phyloP scores from a whole-genome alignment of 345 rosid genomes.

The Eucalyptus tenuipes region DNA sequence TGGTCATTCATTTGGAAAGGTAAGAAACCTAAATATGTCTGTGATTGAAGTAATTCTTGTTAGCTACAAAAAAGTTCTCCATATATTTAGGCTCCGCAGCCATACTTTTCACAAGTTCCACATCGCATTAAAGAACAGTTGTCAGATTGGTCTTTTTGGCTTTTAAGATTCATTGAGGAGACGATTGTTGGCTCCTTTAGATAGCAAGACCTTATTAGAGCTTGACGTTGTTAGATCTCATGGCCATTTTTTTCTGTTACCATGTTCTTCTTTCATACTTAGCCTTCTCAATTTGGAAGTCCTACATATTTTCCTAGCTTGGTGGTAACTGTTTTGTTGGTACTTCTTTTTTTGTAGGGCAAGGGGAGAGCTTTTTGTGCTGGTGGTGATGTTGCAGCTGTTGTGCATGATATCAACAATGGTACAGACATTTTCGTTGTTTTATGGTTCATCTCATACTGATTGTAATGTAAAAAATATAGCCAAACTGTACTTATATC shows the following conservation, averaged over 20 bases:
- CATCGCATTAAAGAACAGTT: too few species aligned
- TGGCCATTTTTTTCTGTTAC: background rate
- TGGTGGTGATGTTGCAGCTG: constrained; percentile 70
- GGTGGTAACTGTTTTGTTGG: constrained; percentile 34
- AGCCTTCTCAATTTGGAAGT: background rate
- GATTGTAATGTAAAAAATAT: background rate
- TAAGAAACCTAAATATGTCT: too few species aligned
- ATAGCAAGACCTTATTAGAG: background rate
- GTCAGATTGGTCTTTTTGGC: too few species aligned
- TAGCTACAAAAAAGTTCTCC: too few species aligned
- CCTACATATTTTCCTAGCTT: constrained; percentile 27
- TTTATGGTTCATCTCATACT: background rate
- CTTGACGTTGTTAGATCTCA: background rate
- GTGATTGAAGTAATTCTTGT: too few species aligned
- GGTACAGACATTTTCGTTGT: background rate
- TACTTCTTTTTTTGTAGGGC: constrained; percentile 17
- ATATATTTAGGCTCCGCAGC: too few species aligned
- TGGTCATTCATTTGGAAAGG: too few species aligned
- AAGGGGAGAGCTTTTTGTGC: constrained; percentile 80
- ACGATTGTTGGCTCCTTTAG: too few species aligned
- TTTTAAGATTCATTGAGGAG: too few species aligned
- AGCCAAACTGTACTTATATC: background rate
- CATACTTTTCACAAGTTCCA: too few species aligned
- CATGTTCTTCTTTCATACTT: background rate
- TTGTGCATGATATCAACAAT: constrained; percentile 24